phyloP scores from a whole-genome alignment of 495 filamentous ascomycete genomes.

The Cudoniella acicularis region DNA sequence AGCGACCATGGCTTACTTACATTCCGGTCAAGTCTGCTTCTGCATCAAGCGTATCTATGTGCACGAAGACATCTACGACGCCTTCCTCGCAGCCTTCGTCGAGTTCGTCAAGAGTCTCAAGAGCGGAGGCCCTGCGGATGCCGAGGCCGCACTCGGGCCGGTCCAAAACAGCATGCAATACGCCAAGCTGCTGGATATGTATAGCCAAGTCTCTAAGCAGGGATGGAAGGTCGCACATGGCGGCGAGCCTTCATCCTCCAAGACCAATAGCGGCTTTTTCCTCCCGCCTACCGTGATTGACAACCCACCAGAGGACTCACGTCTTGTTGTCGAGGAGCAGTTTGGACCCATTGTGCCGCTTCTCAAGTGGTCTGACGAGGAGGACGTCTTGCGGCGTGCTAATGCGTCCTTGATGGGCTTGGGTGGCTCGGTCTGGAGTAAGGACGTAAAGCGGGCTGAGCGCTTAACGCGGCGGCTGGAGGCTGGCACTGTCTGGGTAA shows the following conservation, averaged over 20 bases:
- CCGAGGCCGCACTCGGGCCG: slow-evolving; percentile 39
- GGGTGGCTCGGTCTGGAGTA: slow-evolving; percentile 47
- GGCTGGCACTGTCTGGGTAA: slow-evolving; percentile 36
- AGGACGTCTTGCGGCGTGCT: slow-evolving; percentile 46
- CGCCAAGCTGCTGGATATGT: slow-evolving; percentile 16
- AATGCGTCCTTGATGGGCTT: slow-evolving; percentile 46
- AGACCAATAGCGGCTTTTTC: slow-evolving; percentile 35
- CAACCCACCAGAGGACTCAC: slow-evolving; percentile 49
- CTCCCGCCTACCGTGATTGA: slow-evolving; percentile 56
- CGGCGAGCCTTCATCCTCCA: background rate
- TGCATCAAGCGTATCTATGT: slow-evolving; percentile 47
- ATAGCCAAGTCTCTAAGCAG: slow-evolving; percentile 1
- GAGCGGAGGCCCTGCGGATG: slow-evolving; percentile 35
- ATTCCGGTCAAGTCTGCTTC: slow-evolving; percentile 39
- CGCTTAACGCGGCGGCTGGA: slow-evolving; percentile 40
- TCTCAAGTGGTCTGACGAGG: slow-evolving; percentile 44
- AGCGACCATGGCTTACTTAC: slow-evolving; percentile 45
- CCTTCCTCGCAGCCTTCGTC: slow-evolving; percentile 47
- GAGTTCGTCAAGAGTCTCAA: slow-evolving; percentile 40
- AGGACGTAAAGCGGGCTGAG: slow-evolving; percentile 39
- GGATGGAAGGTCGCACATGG: slow-evolving; percentile 21
- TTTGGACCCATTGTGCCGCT: slow-evolving; percentile 50
- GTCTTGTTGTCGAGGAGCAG: slow-evolving; percentile 44
- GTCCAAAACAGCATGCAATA: slow-evolving; percentile 55
- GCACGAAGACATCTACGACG: slow-evolving; percentile 53